Conservation (phyloP, 257 asterid species). For the Solanum chmielewskii region DNA sequence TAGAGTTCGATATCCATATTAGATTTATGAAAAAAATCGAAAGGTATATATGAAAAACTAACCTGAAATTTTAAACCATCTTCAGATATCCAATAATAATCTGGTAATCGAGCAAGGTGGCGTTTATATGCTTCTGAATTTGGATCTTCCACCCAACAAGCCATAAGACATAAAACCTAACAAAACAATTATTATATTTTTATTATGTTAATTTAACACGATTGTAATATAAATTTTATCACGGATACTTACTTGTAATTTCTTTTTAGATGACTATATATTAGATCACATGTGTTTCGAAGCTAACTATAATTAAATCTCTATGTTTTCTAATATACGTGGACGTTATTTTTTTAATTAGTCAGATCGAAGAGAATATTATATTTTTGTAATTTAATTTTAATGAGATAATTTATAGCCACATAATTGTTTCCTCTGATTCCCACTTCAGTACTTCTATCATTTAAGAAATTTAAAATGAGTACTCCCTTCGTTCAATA, state of each 20-base stretch:
- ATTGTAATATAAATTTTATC: background rate
- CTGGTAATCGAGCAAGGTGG: constrained; percentile 48
- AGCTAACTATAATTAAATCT: background rate
- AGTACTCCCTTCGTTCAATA: no score
- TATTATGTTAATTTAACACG: background rate
- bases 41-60: background rate
- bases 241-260: no score
- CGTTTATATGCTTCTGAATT: constrained; percentile 29
- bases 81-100: constrained; percentile 59
- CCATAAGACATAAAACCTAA: constrained; percentile 34
- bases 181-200: background rate
- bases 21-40: no score
- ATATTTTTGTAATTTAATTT: background rate
- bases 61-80: constrained; percentile 71
- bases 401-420: background rate
- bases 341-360: background rate
- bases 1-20: rapidly evolving
- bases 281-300: no score
- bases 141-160: constrained; percentile 71
- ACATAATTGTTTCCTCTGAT: background rate
- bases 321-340: background rate
- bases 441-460: background rate
- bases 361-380: no score
- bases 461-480: background rate
- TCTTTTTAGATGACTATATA: background rate